Percentiles rank a stretch among this genome's conserved stretches.
Evolutionary conservation across 2,329 filamentous ascomycete genomes (phyloP).

Genomic region (Phoma herbarum): DNA sequence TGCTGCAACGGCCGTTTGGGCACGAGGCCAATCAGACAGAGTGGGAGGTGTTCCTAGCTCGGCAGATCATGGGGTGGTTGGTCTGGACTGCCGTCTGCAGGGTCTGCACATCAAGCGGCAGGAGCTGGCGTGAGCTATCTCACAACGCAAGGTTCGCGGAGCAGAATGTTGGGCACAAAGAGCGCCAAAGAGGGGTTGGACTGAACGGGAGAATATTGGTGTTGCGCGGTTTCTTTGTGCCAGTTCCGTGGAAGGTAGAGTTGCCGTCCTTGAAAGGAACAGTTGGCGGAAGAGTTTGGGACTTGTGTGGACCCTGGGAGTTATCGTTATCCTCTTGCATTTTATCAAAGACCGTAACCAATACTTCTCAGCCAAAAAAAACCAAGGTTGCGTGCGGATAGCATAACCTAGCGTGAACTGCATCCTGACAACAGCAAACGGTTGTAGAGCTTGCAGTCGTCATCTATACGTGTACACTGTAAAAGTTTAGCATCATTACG

Average conservation of each 20-base stretch:
- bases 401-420: constrained; percentile 6
- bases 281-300: background rate
- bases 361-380: background rate
- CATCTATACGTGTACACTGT: constrained; percentile 11
- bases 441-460: background rate
- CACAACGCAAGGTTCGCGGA: constrained; percentile 4
- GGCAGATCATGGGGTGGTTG: constrained; percentile 6
- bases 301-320: constrained; percentile 1
- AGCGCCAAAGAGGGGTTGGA: constrained; percentile 2
- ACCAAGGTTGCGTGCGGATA: constrained; percentile 3
- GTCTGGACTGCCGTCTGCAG: constrained; percentile 22
- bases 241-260: background rate
- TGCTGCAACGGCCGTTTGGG: background rate
- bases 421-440: background rate
- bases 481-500: background rate
- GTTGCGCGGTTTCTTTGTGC: background rate
- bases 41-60: constrained; percentile 10
- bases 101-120: constrained; percentile 18
- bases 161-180: constrained; percentile 1
- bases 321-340: background rate
- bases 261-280: background rate
- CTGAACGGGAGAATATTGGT: background rate
- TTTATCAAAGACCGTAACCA: background rate
- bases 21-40: background rate
- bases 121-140: constrained; percentile 14